phyloP scores from a whole-genome alignment of 169 alveolate genomes.

The Perkinsus olseni region DNA sequence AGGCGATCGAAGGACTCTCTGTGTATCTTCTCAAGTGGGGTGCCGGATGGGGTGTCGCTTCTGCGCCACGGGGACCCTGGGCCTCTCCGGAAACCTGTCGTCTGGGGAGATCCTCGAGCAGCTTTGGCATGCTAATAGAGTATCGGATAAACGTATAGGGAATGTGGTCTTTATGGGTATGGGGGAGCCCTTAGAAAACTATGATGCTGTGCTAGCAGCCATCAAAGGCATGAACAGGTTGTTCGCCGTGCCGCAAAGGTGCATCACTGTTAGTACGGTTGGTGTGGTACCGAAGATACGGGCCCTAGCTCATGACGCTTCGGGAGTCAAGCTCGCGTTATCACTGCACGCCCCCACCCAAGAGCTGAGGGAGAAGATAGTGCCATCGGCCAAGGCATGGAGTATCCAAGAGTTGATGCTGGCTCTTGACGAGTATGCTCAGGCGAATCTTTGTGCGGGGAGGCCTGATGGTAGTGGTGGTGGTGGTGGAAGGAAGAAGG shows the following conservation, averaged over 20 bases:
- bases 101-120: conserved; percentile 50
- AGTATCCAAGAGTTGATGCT: conserved; percentile 28
- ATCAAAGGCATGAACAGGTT: conserved; percentile 16
- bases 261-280: conserved; percentile 39
- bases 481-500: conserved; percentile 29
- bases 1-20: conserved; percentile 19
- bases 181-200: conserved; percentile 54
- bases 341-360: conserved; percentile 47
- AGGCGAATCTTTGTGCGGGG: conserved; percentile 6
- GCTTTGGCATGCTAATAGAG: conserved; percentile 25
- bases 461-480: conserved; percentile 8
- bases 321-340: conserved; percentile 39
- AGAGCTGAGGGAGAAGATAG: conserved; percentile 25
- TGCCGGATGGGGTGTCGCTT: conserved; percentile 49
- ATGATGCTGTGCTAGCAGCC: conserved; percentile 36
- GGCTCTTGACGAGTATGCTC: conserved; percentile 18
- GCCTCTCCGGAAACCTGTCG: conserved; percentile 33
- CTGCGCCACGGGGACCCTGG: conserved; percentile 49
- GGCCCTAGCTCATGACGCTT: conserved; percentile 37
- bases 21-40: conserved; percentile 44
- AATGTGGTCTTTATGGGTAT: conserved; percentile 52
- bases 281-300: conserved; percentile 36
- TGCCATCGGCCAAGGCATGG: conserved; percentile 34
- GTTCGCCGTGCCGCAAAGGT: conserved; percentile 20
- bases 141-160: conserved; percentile 23